Percentiles rank a stretch among this genome's conserved stretches.
phyloP scores from a whole-genome alignment of 495 filamentous ascomycete genomes.

The Venustampulla echinocandica region DNA sequence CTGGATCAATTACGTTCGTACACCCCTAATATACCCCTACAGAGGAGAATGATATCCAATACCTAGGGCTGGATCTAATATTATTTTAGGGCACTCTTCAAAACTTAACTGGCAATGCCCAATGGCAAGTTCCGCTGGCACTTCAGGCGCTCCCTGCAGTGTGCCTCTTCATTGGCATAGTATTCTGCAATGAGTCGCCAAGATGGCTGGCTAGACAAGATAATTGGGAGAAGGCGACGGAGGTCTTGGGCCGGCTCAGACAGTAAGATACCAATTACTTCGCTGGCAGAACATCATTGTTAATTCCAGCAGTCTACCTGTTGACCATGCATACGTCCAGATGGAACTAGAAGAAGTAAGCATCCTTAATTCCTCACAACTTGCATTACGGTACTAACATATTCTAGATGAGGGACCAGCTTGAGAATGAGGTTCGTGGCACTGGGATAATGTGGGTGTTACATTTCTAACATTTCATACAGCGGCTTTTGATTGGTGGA shows the following conservation, averaged over 20 bases:
- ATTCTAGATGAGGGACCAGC: slow-evolving; percentile 48
- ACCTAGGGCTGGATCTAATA: neutral
- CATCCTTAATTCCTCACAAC: neutral
- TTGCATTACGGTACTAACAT: neutral
- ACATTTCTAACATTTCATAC: neutral
- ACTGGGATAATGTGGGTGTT: too few species aligned
- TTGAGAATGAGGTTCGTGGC: slow-evolving; percentile 61
- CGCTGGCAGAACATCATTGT: neutral
- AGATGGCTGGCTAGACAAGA: slow-evolving; percentile 62
- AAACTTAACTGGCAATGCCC: slow-evolving; percentile 39
- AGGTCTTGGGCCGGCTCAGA: slow-evolving; percentile 25
- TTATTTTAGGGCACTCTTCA: slow-evolving; percentile 44
- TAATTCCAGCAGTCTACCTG: slow-evolving; percentile 27
- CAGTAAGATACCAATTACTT: slow-evolving; percentile 9
- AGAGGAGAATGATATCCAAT: neutral
- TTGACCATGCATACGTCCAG: slow-evolving; percentile 54
- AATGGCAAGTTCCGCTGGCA: slow-evolving; percentile 60
- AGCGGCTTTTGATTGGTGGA: slow-evolving; percentile 18
- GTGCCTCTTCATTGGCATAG: slow-evolving; percentile 49
- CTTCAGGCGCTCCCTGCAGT: slow-evolving; percentile 58
- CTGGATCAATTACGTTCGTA: slow-evolving; percentile 24
- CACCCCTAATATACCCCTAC: too few species aligned
- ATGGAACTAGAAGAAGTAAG: slow-evolving; percentile 50
- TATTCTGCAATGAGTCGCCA: slow-evolving; percentile 58
- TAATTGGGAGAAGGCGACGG: slow-evolving; percentile 57